Evolutionary conservation across 495 filamentous ascomycete genomes (phyloP).

Genomic region (Hypoxylon perforatum): DNA sequence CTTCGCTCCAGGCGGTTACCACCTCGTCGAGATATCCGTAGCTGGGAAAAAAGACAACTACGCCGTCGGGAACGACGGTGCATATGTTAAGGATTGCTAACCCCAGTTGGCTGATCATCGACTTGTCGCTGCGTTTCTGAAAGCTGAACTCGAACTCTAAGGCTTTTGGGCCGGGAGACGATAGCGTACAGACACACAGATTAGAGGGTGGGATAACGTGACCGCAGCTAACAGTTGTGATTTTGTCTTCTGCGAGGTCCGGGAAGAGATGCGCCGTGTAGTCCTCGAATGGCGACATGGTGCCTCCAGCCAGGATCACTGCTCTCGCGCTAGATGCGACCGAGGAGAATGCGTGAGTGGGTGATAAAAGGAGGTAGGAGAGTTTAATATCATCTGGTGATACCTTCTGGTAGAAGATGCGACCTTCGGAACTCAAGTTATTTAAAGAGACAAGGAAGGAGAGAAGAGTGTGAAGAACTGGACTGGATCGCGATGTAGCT

Average conservation of each 20-base stretch:
- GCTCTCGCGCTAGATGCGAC: constrained; percentile 88
- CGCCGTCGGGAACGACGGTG: constrained; percentile 81
- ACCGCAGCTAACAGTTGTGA: constrained; percentile 88
- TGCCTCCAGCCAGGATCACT: constrained; percentile 92
- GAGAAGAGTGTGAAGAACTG: constrained; percentile 84
- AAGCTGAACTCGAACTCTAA: constrained; percentile 88
- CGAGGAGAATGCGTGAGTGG: constrained; percentile 88
- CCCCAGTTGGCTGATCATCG: constrained; percentile 80
- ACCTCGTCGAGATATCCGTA: constrained; percentile 89
- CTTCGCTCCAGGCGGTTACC: constrained; percentile 70
- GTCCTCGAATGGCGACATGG: constrained; percentile 96
- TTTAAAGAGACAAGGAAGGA: constrained; percentile 85
- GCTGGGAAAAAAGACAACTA: constrained; percentile 97
- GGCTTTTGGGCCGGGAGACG: constrained; percentile 42
- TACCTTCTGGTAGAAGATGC: constrained; percentile 79
- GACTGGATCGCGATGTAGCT: constrained; percentile 60
- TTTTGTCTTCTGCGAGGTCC: constrained; percentile 69
- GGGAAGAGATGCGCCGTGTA: constrained; percentile 88
- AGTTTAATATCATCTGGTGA: constrained; percentile 64
- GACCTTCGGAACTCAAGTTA: constrained; percentile 88
- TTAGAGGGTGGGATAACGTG: constrained; percentile 91
- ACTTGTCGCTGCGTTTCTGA: constrained; percentile 70
- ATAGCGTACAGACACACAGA: constrained; percentile 74
- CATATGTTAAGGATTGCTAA: constrained; percentile 76
- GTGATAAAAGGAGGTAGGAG: constrained; percentile 93